phyloP scores from a whole-genome alignment of 2,329 filamentous ascomycete species.

The Ophiostoma sp. region DNA sequence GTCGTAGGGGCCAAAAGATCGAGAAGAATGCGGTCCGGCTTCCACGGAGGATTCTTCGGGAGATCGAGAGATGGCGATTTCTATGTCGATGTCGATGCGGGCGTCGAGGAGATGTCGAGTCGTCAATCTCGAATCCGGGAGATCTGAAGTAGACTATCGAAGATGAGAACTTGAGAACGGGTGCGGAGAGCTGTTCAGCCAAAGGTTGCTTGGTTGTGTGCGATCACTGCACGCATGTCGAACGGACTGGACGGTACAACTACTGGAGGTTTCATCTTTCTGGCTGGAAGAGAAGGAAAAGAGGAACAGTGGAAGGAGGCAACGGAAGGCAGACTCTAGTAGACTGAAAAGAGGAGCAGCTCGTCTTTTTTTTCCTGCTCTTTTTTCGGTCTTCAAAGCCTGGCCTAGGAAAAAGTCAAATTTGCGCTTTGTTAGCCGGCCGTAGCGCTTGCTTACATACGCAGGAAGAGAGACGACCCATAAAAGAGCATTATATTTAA shows the following conservation, averaged over 20 bases:
- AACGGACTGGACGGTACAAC: neutral
- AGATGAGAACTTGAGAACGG: neutral
- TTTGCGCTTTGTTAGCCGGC: slow-evolving; percentile 11
- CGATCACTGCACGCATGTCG: slow-evolving; percentile 13
- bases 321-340: neutral
- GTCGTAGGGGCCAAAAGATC: neutral
- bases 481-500: neutral
- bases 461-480: neutral
- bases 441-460: slow-evolving; percentile 8
- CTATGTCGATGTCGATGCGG: neutral
- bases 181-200: slow-evolving; percentile 15
- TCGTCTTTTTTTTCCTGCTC: slow-evolving; percentile 5
- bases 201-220: slow-evolving; percentile 9
- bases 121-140: neutral
- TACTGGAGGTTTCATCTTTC: slow-evolving; percentile 12
- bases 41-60: neutral
- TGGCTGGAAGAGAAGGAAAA: slow-evolving; percentile 11
- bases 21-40: neutral
- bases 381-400: neutral
- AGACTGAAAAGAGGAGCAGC: slow-evolving; percentile 9
- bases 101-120: neutral
- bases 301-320: slow-evolving; percentile 6
- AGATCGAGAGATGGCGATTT: neutral
- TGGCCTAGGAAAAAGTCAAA: neutral
- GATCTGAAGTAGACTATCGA: neutral